Evolutionary conservation across 805 yeast genomes (phyloP), one percentile per base, ranked within the genome.

Genomic region (Suhomyces xylopsoci): DNA sequence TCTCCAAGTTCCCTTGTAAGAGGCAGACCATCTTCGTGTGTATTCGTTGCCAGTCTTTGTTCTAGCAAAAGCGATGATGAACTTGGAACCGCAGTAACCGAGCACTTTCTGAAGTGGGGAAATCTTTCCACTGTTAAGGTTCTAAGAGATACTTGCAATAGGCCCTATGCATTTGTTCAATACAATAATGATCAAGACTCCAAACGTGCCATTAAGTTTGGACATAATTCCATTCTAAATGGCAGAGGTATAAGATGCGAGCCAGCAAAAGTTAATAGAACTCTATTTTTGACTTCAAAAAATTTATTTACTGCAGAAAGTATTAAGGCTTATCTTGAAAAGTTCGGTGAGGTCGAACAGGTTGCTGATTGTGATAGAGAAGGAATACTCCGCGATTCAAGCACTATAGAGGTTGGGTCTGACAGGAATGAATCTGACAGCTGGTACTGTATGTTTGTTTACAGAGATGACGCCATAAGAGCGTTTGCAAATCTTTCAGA

Each of bases 81-180:
- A 46, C 76, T 91, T 51, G 81, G 87, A 62, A 65, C 77, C 30
- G 82, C 93, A 0, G 94, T 90, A 5, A 79, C 84, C 2, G 71
- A 78, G 32, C 90, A 83, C 63, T 90, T 91, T 59, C 69, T 74
- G 53, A 75, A 81, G 53, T 91, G 86, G 84, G 96, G 97, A 7
- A 73, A 78, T 42, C 72, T 89, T 41, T 77, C 84, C 1, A 72
- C 86, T 20, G 96, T 90, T 14, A 91, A 91, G 63, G 96, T 91
- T 2, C 76, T 91, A 53, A 76, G 96, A 50, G 97, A 91, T 70
- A 83, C 87, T 14, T 77, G 83, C 20, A 87, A 87, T 45, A 53
- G 96, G 46, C 97, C 97, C 2, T 91, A 91, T 69, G 97, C 97
- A 0, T 91, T 91, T 77, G 96, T 91, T 45, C 97, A 91, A 70